Conservation (phyloP, 164 flowering plant genomes). For the Vitis rotundifolia region DNA sequence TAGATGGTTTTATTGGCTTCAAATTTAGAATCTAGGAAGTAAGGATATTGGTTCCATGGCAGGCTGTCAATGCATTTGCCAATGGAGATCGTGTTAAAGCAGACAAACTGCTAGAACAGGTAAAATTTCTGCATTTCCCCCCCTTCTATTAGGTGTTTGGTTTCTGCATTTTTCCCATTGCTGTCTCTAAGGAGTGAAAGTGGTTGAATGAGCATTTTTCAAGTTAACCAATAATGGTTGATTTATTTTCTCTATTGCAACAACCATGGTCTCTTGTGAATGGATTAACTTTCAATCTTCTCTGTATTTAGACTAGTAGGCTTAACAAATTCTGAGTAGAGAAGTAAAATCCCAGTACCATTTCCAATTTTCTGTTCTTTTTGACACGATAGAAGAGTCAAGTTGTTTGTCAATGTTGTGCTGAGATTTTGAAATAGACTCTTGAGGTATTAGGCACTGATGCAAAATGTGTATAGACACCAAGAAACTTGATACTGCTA, state of each 20-base stretch:
- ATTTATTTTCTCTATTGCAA: background rate
- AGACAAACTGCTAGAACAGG: constrained; percentile 48
- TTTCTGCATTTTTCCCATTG: background rate
- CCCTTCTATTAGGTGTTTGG: too few species aligned
- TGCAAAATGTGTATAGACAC: background rate
- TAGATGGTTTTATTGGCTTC: background rate
- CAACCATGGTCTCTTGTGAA: background rate
- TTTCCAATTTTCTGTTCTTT: background rate
- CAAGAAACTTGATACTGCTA: background rate
- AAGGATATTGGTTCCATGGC: constrained; percentile 12
- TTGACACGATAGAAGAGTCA: background rate
- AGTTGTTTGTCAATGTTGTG: background rate
- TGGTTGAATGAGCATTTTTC: background rate
- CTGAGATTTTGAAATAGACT: background rate
- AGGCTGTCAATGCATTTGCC: constrained; percentile 62
- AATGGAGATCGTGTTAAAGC: constrained; percentile 48
- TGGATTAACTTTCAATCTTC: background rate
- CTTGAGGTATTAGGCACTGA: background rate
- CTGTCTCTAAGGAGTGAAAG: background rate
- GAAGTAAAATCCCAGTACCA: background rate
- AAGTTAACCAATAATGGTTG: background rate
- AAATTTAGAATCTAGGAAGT: background rate
- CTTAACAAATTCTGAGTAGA: background rate
- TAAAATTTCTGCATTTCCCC: constrained; percentile 11
- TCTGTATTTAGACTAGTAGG: background rate